Evolutionary conservation across 2,329 filamentous ascomycete species (phyloP).

Genomic region (Metarhizium album): DNA sequence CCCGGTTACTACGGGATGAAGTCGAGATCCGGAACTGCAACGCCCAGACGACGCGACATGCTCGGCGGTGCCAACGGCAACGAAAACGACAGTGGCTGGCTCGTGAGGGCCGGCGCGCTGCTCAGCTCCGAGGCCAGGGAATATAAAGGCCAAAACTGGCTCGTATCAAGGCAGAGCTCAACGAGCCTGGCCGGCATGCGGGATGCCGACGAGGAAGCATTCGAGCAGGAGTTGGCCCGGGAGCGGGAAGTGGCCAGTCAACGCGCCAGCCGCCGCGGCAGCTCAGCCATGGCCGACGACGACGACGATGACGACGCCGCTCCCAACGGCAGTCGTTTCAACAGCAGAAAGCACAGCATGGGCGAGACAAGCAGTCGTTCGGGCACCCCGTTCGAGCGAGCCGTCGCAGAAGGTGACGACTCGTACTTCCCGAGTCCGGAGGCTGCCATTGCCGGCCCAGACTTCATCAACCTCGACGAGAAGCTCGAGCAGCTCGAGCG

Average conservation of each 20-base stretch:
- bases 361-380: constrained; percentile 26
- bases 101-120: constrained; percentile 51
- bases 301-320: constrained; percentile 27
- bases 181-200: constrained; percentile 46
- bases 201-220: constrained; percentile 41
- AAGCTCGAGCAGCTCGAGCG: constrained; percentile 43
- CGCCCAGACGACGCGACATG: constrained; percentile 23
- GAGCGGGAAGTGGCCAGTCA: constrained; percentile 39
- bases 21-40: constrained; percentile 20
- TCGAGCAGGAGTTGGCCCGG: constrained; percentile 39
- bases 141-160: constrained; percentile 59
- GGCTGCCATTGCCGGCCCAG: constrained; percentile 39
- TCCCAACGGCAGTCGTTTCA: constrained; percentile 31
- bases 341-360: constrained; percentile 30
- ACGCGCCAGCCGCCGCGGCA: constrained; percentile 37
- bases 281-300: constrained; percentile 28
- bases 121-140: constrained; percentile 53
- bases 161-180: constrained; percentile 53
- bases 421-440: constrained; percentile 30
- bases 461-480: constrained; percentile 53
- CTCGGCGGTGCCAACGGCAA: constrained; percentile 26
- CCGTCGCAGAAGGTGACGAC: constrained; percentile 26
- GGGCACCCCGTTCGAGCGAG: constrained; percentile 32
- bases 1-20: constrained; percentile 12
- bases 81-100: constrained; percentile 49